Evolutionary conservation across 2,329 filamentous ascomycete genomes (phyloP), one percentile per base, ranked within the genome.

Genomic region (Corniculantispora saksenae): DNA sequence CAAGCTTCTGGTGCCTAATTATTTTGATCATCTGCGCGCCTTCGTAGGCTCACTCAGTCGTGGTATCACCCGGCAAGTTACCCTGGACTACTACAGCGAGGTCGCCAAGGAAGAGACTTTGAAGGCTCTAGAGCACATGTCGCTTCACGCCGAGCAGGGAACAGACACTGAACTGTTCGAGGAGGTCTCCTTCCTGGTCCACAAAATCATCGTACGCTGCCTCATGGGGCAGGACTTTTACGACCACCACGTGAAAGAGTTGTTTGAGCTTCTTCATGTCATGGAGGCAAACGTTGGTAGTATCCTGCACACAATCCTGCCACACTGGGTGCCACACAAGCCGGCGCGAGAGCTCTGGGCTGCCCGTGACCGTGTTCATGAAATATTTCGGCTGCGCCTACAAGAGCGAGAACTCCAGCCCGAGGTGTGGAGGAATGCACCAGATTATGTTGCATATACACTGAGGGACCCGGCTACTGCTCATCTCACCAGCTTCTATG

Each of bases 201-300:
- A 68, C 60, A 66, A 68, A 1, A 63, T 64, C 45, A 50, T 63
- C 13, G 66, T 69, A 7, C 64, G 64, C 4, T 63, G 59, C 1
- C 35, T 70, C 23, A 67, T 70, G 66, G 69, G 69, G 50, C 62
- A 68, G 12, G 69, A 70, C 66, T 71, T 69, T 59, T 69, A 66
- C 57, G 25, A 48, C 3, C 51, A 66, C 40, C 50, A 66, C 40
- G 61, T 51, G 32, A 40, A 29, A 1, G 69, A 71, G 55, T 64
- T 70, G 15, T 56, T 67, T 15, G 23, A 63, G 12, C 48, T 70
- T 9, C 29, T 69, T 7, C 65, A 63, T 9, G 61, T 48, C 50
- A 64, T 70, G 65, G 66, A 68, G 53, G 64, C 57, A 17, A 65
- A 67, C 27, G 61, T 67, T 23, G 64, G 64, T 10, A 67, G 29